Evolutionary conservation across 2,329 filamentous ascomycete genomes (phyloP).

Genomic region (Sporothrix brunneoviolacea): DNA sequence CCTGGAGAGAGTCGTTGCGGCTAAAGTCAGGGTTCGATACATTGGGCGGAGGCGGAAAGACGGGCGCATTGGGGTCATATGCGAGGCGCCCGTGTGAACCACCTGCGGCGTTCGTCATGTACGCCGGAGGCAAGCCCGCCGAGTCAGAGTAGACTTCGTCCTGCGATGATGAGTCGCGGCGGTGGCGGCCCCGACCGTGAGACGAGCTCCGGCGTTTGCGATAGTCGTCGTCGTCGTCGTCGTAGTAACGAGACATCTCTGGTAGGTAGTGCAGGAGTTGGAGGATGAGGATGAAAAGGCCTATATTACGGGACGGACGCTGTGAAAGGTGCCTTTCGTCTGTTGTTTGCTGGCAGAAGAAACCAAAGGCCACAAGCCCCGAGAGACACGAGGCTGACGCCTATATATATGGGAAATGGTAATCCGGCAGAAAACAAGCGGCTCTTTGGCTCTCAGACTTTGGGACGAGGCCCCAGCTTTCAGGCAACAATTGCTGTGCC

Average conservation of each 20-base stretch:
- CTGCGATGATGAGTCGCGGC: neutral
- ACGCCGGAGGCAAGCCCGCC: slow-evolving; percentile 2
- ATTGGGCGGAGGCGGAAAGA: slow-evolving; percentile 18
- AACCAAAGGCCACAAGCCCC: neutral
- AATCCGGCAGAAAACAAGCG: neutral
- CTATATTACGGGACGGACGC: no score
- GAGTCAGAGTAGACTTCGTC: slow-evolving; percentile 1
- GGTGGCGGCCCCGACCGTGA: slow-evolving; percentile 3
- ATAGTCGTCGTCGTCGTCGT: slow-evolving; percentile 30
- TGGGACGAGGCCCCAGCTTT: neutral
- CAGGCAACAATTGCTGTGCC: slow-evolving; percentile 9
- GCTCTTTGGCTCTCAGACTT: neutral
- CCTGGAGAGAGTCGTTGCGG: slow-evolving; percentile 19
- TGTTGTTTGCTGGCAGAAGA: neutral
- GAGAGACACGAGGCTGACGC: neutral
- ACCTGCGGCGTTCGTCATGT: slow-evolving; percentile 8
- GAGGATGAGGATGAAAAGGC: no score
- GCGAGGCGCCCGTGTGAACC: neutral
- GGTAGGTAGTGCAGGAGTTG: neutral
- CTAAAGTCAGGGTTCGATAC: slow-evolving; percentile 11
- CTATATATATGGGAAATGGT: neutral
- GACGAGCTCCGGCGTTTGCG: slow-evolving; percentile 16
- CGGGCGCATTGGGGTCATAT: slow-evolving; percentile 39
- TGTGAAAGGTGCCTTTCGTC: neutral
- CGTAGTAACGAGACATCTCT: slow-evolving; percentile 25